Conservation (phyloP, 345 rosid genomes). For the Lumnitzera racemosa region DNA sequence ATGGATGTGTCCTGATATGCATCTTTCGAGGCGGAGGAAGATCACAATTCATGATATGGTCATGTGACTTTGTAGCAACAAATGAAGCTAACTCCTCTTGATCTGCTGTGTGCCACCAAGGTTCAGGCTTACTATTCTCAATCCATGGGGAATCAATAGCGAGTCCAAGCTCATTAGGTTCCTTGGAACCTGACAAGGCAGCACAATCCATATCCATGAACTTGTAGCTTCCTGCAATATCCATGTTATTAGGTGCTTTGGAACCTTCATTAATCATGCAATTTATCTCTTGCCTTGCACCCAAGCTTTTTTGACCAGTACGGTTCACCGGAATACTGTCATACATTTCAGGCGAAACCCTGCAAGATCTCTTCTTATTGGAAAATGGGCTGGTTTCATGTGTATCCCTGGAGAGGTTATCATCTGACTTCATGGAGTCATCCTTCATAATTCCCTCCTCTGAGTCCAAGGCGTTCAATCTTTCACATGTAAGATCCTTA, state of each 20-base stretch:
- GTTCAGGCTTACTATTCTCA: slow-evolving; percentile 45
- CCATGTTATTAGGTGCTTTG: slow-evolving; percentile 36
- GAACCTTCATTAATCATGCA: slow-evolving; percentile 17
- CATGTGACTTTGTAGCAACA: slow-evolving; percentile 75
- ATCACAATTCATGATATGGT: slow-evolving; percentile 72
- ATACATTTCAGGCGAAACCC: slow-evolving; percentile 7
- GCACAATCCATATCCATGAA: slow-evolving; percentile 25
- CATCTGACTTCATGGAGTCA: slow-evolving; percentile 16
- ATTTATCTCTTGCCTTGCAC: slow-evolving; percentile 13
- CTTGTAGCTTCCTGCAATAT: slow-evolving; percentile 29
- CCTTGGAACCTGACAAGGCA: slow-evolving; percentile 25
- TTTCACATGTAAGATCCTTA: slow-evolving; percentile 43
- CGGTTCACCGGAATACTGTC: slow-evolving; percentile 3
- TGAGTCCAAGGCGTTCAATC: slow-evolving; percentile 32
- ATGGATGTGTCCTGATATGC: slow-evolving; percentile 32
- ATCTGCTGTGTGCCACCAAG: slow-evolving; percentile 86
- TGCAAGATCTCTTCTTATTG: background rate
- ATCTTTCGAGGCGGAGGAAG: slow-evolving; percentile 74
- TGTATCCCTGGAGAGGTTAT: slow-evolving; percentile 10
- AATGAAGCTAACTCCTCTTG: slow-evolving; percentile 77
- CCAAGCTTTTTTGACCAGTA: slow-evolving; percentile 12
- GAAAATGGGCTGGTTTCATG: background rate
- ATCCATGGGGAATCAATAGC: slow-evolving; percentile 64
- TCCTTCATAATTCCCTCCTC: slow-evolving; percentile 37
- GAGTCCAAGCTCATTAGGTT: slow-evolving; percentile 24